phyloP scores from a whole-genome alignment of 1,284 basidiomycete species.

The Irpex rosettiformis region DNA sequence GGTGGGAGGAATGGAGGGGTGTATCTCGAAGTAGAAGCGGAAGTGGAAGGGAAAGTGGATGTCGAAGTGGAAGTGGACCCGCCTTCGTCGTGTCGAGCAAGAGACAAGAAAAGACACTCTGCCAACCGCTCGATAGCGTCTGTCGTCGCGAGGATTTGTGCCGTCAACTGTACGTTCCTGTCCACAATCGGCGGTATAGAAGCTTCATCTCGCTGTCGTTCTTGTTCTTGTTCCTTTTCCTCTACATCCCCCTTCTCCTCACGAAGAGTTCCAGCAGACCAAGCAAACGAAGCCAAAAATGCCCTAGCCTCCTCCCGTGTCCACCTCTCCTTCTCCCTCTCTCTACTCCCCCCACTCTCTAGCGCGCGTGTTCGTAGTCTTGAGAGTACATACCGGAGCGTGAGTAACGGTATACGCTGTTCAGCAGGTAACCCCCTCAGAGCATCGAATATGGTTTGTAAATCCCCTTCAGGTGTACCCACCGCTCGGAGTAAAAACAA shows the following conservation, averaged over 20 bases:
- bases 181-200: conserved; percentile 46
- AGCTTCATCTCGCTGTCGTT: too few species aligned
- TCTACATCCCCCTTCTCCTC: not conserved
- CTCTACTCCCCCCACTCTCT: conserved; percentile 43
- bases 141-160: conserved; percentile 60
- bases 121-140: conserved; percentile 57
- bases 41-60: conserved; percentile 10
- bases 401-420: conserved; percentile 46
- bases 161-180: conserved; percentile 68
- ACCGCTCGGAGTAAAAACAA: conserved; percentile 49
- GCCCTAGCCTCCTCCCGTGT: conserved; percentile 59
- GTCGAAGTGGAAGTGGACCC: not conserved
- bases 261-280: conserved; percentile 9
- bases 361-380: conserved; percentile 47
- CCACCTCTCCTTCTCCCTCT: conserved; percentile 66
- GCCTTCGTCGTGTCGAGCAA: conserved; percentile 32
- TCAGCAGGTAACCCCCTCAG: conserved; percentile 45
- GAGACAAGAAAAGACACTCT: conserved; percentile 46
- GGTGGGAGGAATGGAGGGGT: conserved; percentile 33
- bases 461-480: not conserved
- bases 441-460: conserved; percentile 51
- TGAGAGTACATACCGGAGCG: conserved; percentile 57
- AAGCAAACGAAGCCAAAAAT: conserved; percentile 53
- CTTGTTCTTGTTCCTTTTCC: conserved; percentile 1
- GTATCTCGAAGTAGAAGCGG: not conserved